Percentiles rank a stretch among this genome's conserved stretches.
Conservation (phyloP, 140 eudicot genomes). For the Bidens hawaiensis region DNA sequence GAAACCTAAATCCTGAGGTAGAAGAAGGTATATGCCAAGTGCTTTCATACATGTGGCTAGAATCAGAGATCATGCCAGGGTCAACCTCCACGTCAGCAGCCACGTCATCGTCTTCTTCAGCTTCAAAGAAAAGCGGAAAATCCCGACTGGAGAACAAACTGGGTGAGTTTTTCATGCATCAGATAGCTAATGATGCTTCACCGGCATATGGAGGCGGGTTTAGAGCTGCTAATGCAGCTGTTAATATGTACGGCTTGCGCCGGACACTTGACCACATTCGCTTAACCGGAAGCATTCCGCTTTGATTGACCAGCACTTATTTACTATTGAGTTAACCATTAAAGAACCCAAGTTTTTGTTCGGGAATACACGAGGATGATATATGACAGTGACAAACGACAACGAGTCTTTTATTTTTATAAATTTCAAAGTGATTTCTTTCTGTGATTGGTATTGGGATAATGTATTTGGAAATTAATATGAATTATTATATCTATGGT, state of each 20-base stretch:
- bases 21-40: constrained; percentile 99
- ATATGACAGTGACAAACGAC: neutral
- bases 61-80: constrained; percentile 81
- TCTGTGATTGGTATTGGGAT: constrained; percentile 26
- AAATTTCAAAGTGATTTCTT: constrained; percentile 27
- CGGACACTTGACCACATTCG: constrained; percentile 83
- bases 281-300: constrained; percentile 66
- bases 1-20: constrained; percentile 81
- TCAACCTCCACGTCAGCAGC: constrained; percentile 40
- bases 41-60: constrained; percentile 96
- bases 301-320: constrained; percentile 19
- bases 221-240: constrained; percentile 83
- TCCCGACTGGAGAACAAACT: constrained; percentile 71
- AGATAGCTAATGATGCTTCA: constrained; percentile 82
- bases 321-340: constrained; percentile 28
- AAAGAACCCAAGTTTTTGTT: constrained; percentile 39
- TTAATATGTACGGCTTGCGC: constrained; percentile 70
- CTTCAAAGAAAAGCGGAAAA: constrained; percentile 78
- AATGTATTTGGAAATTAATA: constrained; percentile 21
- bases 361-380: constrained; percentile 20
- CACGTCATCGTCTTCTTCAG: constrained; percentile 41
- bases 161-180: constrained; percentile 89
- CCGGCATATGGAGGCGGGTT: constrained; percentile 95
- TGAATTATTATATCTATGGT: neutral
- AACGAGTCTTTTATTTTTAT: constrained; percentile 24